Evolutionary conservation across 2,329 filamentous ascomycete genomes (phyloP), one percentile per base, ranked within the genome.

Genomic region (Xylariaceae sp.): DNA sequence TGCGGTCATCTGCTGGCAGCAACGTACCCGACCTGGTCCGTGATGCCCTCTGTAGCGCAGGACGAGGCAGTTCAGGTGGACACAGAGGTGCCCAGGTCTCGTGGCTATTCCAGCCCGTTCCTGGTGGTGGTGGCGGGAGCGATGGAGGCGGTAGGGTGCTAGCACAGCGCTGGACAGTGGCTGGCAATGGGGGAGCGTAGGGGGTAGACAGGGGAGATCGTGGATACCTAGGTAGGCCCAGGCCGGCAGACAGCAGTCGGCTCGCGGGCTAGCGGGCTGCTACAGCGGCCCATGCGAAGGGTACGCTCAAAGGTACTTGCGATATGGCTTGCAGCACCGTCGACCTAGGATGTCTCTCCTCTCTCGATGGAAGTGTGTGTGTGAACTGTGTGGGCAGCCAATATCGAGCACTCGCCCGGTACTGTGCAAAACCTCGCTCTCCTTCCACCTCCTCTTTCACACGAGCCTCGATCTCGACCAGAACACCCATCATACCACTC

Each of bases 401-500:
- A 58, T 64, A 63, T 65, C 59, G 60, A 58, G 59, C 59, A 57
- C 60, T 65, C 57, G 55, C 54, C 54, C 43, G 36, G 51, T 56
- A 53, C 60, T 58, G 60, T 63, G 63, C 62, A 67, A 66, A 66
- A 66, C 63, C 64, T 66, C 65, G 62, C 60, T 60, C 59, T 59
- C 56, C 63, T 63, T 65, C 63, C 55, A 62, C 60, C 64, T 66
- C 64, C 63, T 66, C 65, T 63, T 64, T 65, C 61, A 63, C 65
- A 58, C 58, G 48, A 53, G 44, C 52, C 47, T 53, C 42, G 31
- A 53, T 50, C 42, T 58, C 53, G 48, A 57, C 55, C 51, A 60
- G 53, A 60, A 46, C 54, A 56, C 57, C 50, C 58, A 63, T 62
- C 57, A 51, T 62, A 61, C 55, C 59, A 46, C 54, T 58, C 52